phyloP scores from a whole-genome alignment of 169 alveolate genomes.

The Theileria orientalis region DNA sequence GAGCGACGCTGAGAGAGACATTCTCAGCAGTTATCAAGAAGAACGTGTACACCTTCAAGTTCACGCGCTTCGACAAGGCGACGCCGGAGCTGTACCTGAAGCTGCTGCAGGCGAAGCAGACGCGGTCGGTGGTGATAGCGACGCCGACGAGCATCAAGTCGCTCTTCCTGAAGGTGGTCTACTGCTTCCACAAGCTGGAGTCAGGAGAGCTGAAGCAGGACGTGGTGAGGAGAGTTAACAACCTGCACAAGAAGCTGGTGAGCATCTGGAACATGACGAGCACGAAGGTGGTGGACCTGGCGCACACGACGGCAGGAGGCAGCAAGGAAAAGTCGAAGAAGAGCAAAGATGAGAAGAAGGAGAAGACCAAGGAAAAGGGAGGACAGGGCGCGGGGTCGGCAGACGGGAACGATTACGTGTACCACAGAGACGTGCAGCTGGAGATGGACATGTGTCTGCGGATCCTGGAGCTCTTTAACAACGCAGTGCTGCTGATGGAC shows the following conservation, averaged over 20 bases:
- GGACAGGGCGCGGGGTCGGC: not conserved
- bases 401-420: conserved; percentile 14
- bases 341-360: not conserved
- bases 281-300: conserved; percentile 29
- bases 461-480: conserved; percentile 70
- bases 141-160: conserved; percentile 88
- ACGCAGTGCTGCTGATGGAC: conserved; percentile 83
- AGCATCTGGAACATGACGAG: conserved; percentile 73
- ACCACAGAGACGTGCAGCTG: conserved; percentile 47
- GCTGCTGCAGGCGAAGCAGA: conserved; percentile 82
- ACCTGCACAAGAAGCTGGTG: conserved; percentile 66
- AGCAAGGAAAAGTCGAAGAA: not conserved
- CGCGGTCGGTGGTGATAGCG: conserved; percentile 81
- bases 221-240: conserved; percentile 63
- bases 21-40: conserved; percentile 82
- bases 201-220: conserved; percentile 59
- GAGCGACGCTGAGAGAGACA: conserved; percentile 80
- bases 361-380: not conserved
- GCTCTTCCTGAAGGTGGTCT: conserved; percentile 79
- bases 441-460: conserved; percentile 67
- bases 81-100: conserved; percentile 80
- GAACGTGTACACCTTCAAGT: conserved; percentile 78
- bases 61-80: conserved; percentile 77
- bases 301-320: not conserved
- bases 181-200: conserved; percentile 78